Percentiles rank a stretch among this genome's conserved stretches.
Evolutionary conservation across 2,329 filamentous ascomycete genomes (phyloP).

Genomic region (Aureobasidium lini): DNA sequence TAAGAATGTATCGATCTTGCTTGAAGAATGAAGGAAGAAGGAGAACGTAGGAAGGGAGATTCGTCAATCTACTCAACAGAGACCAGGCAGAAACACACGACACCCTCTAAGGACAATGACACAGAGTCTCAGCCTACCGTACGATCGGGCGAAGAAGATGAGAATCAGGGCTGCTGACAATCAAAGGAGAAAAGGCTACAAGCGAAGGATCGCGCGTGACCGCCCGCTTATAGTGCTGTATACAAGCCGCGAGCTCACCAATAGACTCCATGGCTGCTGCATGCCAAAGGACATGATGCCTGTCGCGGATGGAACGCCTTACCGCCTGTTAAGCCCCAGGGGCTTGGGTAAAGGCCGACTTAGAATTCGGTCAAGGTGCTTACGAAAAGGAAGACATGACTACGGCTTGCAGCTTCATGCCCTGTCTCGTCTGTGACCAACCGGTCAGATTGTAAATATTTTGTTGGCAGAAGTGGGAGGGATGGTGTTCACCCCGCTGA

Average conservation of each 20-base stretch:
- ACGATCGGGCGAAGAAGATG: not conserved
- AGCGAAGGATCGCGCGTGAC: constrained; percentile 14
- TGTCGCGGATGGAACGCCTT: not conserved
- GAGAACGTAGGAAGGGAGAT: not conserved
- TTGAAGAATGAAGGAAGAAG: not conserved
- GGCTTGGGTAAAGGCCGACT: not conserved
- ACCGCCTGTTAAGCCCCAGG: not conserved
- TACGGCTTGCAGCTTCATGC: not conserved
- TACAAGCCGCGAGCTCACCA: constrained; percentile 5
- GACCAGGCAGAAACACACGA: not conserved
- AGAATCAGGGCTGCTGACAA: constrained; percentile 12
- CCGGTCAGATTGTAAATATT: not conserved
- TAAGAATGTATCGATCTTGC: not conserved
- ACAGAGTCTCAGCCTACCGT: constrained; percentile 11
- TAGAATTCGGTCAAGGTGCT: not conserved
- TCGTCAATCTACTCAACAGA: too few species aligned
- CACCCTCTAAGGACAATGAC: not conserved
- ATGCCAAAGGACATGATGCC: constrained; percentile 2
- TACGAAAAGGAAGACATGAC: not conserved
- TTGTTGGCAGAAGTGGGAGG: constrained; percentile 4
- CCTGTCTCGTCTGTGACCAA: constrained; percentile 7
- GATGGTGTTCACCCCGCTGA: constrained; percentile 6
- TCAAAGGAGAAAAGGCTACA: not conserved
- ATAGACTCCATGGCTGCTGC: not conserved
- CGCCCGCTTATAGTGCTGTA: constrained; percentile 8